Evolutionary conservation across 768 basidiomycete genomes (phyloP).

Genomic region (Xerocomus potaroensis): DNA sequence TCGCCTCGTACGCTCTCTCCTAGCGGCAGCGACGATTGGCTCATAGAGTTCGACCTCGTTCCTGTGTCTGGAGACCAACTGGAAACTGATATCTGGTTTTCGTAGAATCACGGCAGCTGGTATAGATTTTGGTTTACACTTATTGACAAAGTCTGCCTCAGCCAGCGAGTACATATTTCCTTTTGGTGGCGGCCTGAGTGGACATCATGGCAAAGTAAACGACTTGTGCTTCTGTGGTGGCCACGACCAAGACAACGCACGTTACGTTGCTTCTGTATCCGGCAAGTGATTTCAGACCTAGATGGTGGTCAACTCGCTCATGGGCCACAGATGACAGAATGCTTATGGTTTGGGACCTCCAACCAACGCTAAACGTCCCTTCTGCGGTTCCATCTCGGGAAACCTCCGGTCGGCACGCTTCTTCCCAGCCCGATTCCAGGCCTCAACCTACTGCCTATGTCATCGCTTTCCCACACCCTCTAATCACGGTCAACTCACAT

Average conservation of each 20-base stretch:
- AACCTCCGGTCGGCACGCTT: slow-evolving; percentile 25
- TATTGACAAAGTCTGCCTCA: slow-evolving; percentile 54
- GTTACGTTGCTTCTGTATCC: slow-evolving; percentile 79
- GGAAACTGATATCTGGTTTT: slow-evolving; percentile 5
- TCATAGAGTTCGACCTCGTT: slow-evolving; percentile 57
- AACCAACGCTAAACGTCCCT: slow-evolving; percentile 47
- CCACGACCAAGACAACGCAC: slow-evolving; percentile 56
- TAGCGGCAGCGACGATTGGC: slow-evolving; percentile 59
- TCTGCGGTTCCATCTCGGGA: slow-evolving; percentile 35
- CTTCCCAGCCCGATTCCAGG: slow-evolving; percentile 35
- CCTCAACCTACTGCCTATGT: slow-evolving; percentile 76
- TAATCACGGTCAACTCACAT: slow-evolving; percentile 65
- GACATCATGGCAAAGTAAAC: slow-evolving; percentile 75
- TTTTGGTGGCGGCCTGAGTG: slow-evolving; percentile 78
- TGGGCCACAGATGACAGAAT: slow-evolving; percentile 63
- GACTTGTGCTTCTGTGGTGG: slow-evolving; percentile 81
- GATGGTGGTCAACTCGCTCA: slow-evolving; percentile 1
- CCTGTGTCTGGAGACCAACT: slow-evolving; percentile 1
- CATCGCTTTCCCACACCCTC: slow-evolving; percentile 68
- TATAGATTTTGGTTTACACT: slow-evolving; percentile 65
- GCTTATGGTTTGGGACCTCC: slow-evolving; percentile 86
- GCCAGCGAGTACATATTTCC: slow-evolving; percentile 52
- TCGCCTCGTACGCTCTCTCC: slow-evolving; percentile 69
- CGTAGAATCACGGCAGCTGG: slow-evolving; percentile 64
- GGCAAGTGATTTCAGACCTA: slow-evolving; percentile 37